Evolutionary conservation across 495 filamentous ascomycete genomes (phyloP).

Genomic region (Penicillium subrubescens): DNA sequence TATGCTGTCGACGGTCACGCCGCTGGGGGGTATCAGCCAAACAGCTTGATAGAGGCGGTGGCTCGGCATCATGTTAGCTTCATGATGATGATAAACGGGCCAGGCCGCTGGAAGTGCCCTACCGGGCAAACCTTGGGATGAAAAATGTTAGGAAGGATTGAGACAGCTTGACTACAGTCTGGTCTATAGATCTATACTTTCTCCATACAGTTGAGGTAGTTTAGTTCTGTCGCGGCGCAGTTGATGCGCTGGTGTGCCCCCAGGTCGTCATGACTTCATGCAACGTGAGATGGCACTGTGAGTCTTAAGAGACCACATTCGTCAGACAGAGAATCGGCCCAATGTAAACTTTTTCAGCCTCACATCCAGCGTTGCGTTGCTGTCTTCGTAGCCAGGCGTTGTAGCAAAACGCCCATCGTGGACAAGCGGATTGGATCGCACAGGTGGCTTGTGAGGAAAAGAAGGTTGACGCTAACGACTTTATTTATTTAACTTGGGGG

Average conservation of each 20-base stretch:
- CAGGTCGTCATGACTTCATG: constrained; percentile 28
- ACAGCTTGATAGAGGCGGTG: constrained; percentile 7
- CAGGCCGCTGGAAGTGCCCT: background rate
- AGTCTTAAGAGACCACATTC: background rate
- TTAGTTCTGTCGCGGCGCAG: background rate
- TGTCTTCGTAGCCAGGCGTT: background rate
- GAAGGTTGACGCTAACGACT: constrained; percentile 29
- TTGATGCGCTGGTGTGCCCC: background rate
- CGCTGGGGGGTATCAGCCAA: background rate
- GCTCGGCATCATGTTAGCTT: constrained; percentile 28
- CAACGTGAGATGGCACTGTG: background rate
- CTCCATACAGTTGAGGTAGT: background rate
- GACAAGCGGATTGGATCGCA: constrained; percentile 7
- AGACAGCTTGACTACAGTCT: background rate
- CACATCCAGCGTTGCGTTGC: background rate
- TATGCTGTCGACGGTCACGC: constrained; percentile 9
- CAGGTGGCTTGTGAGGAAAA: constrained; percentile 17
- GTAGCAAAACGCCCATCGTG: constrained; percentile 1
- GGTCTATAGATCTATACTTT: background rate
- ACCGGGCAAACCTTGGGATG: background rate
- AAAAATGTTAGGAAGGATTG: background rate
- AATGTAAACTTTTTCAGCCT: constrained; percentile 16
- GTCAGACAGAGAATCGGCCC: background rate
- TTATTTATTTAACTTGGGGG: constrained; percentile 13
- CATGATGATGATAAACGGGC: constrained; percentile 17